Base-by-base conservation (phyloP, 495 filamentous ascomycete species). In the Aspergillus hancockii region DNA sequence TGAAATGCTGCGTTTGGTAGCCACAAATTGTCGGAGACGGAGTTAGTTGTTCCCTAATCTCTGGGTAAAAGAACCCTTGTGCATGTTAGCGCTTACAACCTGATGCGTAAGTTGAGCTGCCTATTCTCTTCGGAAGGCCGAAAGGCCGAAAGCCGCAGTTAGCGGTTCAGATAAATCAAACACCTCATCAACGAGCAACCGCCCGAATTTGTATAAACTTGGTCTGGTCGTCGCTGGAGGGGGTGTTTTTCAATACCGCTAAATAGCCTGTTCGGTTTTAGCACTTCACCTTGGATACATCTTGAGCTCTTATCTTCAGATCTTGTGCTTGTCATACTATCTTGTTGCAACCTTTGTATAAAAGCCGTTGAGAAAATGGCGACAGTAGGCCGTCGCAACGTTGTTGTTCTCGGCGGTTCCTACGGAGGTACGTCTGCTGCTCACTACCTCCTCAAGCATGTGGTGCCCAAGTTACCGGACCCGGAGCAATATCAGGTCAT, bases 401-500 rank as follows among this genome's bases (percentile, higher is more conserved):
- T 82, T 53, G 56, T 84, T 55, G 76, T 85, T 53, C 67, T 84
- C 30, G 83, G 82, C 22, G 81, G 73, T 32, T 84, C 81, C 43
- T 84, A 80, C 63, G 80, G 43, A 43, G 83, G 81, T 23, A 51
- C 82, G 13, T 78, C 78, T 6, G 74, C 71, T 8, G 77, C 81
- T 6, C 83, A 85, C 58, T 78, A 80, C 55, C 63, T 82, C 53
- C 78, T 84, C 62, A 81, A 80, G 60, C 78, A 82, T 67, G 71
- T 66, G 45, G n/a, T 83, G 14, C 79, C 81, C 13, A 38, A 59
- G 5, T 67, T 82, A 0, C 71, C 75, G 31, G 31, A 63, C 43
- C 53, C 62, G 49, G 21, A 60, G 0, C 10, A 59, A 4, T 74
- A 72, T 55, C 59, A 66, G 28, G 60, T 85, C 23, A 55, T 77